Percentiles rank a stretch among this genome's conserved stretches.
phyloP scores from a whole-genome alignment of 2,329 filamentous ascomycete species.

The Sphaerulina musiva region DNA sequence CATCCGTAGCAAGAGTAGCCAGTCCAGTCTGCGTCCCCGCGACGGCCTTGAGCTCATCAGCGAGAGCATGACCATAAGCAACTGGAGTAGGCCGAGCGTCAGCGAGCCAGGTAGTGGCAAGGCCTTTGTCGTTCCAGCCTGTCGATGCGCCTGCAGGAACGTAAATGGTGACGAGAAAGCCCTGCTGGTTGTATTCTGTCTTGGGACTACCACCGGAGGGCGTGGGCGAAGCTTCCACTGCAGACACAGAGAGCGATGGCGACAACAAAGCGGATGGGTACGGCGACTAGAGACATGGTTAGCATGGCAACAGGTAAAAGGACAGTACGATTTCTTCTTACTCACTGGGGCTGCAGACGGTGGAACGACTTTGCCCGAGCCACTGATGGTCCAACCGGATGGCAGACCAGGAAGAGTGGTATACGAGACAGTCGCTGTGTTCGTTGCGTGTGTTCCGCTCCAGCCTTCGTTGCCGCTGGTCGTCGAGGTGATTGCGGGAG shows the following conservation, averaged over 20 bases:
- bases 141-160: slow-evolving; percentile 36
- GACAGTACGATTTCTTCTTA: slow-evolving; percentile 43
- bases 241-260: slow-evolving; percentile 43
- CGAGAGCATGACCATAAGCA: not conserved
- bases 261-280: slow-evolving; percentile 49
- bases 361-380: slow-evolving; percentile 71
- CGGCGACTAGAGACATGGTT: slow-evolving; percentile 29
- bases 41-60: slow-evolving; percentile 12
- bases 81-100: slow-evolving; percentile 10
- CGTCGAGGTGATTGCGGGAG: slow-evolving; percentile 58
- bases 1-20: slow-evolving; percentile 16
- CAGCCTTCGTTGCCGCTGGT: slow-evolving; percentile 59
- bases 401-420: slow-evolving; percentile 57
- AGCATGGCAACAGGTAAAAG: slow-evolving; percentile 17
- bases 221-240: slow-evolving; percentile 41
- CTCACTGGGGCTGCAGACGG: slow-evolving; percentile 61
- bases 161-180: slow-evolving; percentile 46
- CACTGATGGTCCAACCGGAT: slow-evolving; percentile 71
- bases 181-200: slow-evolving; percentile 45
- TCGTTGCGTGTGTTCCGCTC: slow-evolving; percentile 51
- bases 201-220: slow-evolving; percentile 28
- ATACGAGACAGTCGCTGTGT: slow-evolving; percentile 36
- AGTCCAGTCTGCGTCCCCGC: slow-evolving; percentile 8
- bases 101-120: slow-evolving; percentile 36
- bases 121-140: slow-evolving; percentile 44